Evolutionary conservation across 2,329 filamentous ascomycete species (phyloP).

Genomic region (Sclerotinia nivalis): DNA sequence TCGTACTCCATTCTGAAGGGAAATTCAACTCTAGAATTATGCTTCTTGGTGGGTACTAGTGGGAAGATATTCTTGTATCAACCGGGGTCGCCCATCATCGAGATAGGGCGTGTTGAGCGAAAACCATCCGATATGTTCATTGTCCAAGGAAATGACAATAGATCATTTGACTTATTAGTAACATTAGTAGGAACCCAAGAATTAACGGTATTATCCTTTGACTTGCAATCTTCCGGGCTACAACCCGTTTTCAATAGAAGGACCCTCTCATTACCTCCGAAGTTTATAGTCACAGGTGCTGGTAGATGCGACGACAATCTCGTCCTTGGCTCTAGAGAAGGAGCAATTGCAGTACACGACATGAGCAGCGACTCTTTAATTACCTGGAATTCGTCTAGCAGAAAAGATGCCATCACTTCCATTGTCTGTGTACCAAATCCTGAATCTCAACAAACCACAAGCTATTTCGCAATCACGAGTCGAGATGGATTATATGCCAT

Average conservation of each 20-base stretch:
- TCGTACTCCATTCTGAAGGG: slow-evolving; percentile 51
- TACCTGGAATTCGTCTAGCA: slow-evolving; percentile 27
- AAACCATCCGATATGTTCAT: slow-evolving; percentile 42
- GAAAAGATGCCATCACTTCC: slow-evolving; percentile 65
- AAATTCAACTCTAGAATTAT: slow-evolving; percentile 42
- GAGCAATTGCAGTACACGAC: slow-evolving; percentile 53
- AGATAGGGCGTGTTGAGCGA: slow-evolving; percentile 31
- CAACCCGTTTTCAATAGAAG: background rate
- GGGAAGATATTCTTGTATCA: slow-evolving; percentile 43
- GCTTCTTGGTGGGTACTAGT: slow-evolving; percentile 49
- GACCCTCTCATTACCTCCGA: slow-evolving; percentile 40
- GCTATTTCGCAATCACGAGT: slow-evolving; percentile 70
- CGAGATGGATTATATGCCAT: slow-evolving; percentile 77
- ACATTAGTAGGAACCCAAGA: slow-evolving; percentile 7
- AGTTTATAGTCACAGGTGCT: slow-evolving; percentile 53
- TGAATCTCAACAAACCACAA: slow-evolving; percentile 40
- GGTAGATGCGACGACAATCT: slow-evolving; percentile 45
- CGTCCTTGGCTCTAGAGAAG: slow-evolving; percentile 58
- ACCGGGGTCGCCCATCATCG: slow-evolving; percentile 21
- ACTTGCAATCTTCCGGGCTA: background rate
- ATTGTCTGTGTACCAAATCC: slow-evolving; percentile 51
- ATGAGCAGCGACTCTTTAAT: slow-evolving; percentile 20
- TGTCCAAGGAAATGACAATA: background rate
- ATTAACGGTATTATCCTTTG: slow-evolving; percentile 15
- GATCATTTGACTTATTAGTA: background rate